phyloP scores from a whole-genome alignment of 495 filamentous ascomycete genomes.

The Neurospora sp. region DNA sequence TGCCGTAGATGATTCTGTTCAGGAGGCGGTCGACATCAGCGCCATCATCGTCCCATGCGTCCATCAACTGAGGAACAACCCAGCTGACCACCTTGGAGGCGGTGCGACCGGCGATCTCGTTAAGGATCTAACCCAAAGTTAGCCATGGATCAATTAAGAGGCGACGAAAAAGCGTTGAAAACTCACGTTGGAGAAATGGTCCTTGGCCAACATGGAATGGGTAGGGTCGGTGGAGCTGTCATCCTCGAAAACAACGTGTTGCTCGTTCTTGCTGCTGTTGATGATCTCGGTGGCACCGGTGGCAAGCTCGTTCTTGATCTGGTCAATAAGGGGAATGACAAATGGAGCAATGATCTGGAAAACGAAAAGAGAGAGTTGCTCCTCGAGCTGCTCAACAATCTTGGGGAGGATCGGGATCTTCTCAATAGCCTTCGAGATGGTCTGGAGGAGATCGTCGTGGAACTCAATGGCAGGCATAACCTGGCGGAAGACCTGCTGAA shows the following conservation, averaged over 20 bases:
- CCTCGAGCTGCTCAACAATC: constrained; percentile 68
- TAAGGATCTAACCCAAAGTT: constrained; percentile 48
- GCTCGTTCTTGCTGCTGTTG: constrained; percentile 63
- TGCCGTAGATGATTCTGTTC: constrained; percentile 64
- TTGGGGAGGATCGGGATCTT: constrained; percentile 71
- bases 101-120: constrained; percentile 76
- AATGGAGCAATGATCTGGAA: constrained; percentile 80
- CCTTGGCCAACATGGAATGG: constrained; percentile 93
- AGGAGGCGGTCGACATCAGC: constrained; percentile 56
- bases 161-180: neutral
- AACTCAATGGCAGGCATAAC: constrained; percentile 80
- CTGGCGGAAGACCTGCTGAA: constrained; percentile 56
- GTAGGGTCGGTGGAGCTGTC: constrained; percentile 67
- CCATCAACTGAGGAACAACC: constrained; percentile 77
- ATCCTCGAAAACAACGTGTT: constrained; percentile 77
- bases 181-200: constrained; percentile 70
- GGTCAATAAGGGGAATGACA: constrained; percentile 71
- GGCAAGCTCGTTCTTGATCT: constrained; percentile 73
- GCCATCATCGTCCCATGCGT: constrained; percentile 70
- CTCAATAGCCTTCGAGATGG: constrained; percentile 64
- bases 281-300: constrained; percentile 83
- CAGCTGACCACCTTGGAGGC: constrained; percentile 68
- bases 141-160: constrained; percentile 6
- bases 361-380: constrained; percentile 72
- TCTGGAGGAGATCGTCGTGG: constrained; percentile 76